These are phyloP conservation scores for Linum trigynum DNA, from an alignment of 345 rosid genomes.

Conservation along the genomic window DNA sequence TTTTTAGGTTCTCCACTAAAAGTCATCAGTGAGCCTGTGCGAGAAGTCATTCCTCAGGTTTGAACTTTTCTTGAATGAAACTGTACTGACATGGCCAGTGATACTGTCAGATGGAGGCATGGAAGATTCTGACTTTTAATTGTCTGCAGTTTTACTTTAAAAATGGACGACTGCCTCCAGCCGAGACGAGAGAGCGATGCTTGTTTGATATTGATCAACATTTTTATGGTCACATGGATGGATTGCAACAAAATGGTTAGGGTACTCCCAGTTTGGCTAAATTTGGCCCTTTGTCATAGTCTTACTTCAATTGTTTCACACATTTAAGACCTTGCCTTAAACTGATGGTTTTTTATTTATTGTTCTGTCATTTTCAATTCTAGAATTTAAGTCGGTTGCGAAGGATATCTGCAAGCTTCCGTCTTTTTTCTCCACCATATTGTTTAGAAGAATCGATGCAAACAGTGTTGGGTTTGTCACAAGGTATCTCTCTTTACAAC, in stretches of 20 bases:
- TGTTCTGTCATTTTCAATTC: not conserved
- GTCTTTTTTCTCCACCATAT: not conserved
- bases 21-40: constrained; percentile 67
- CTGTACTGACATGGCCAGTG: not conserved
- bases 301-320: not conserved
- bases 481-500: not conserved
- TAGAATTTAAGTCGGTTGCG: constrained; percentile 1
- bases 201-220: constrained; percentile 58
- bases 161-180: constrained; percentile 81
- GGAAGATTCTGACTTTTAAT: constrained; percentile 7
- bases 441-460: not conserved
- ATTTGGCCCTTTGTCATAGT: not conserved
- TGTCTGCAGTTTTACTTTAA: constrained; percentile 81
- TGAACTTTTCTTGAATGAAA: constrained; percentile 4
- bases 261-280: not conserved
- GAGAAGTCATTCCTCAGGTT: constrained; percentile 92
- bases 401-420: constrained; percentile 6
- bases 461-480: not conserved
- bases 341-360: not conserved
- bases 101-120: constrained; percentile 9
- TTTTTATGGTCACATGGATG: constrained; percentile 42
- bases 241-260: not conserved
- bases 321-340: not conserved
- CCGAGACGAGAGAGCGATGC: constrained; percentile 67
- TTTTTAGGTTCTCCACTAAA: constrained; percentile 81